Evolutionary conservation across 129 eudicot species (phyloP), one percentile per base, ranked within the genome.

Genomic region (Deinandra increscens): DNA sequence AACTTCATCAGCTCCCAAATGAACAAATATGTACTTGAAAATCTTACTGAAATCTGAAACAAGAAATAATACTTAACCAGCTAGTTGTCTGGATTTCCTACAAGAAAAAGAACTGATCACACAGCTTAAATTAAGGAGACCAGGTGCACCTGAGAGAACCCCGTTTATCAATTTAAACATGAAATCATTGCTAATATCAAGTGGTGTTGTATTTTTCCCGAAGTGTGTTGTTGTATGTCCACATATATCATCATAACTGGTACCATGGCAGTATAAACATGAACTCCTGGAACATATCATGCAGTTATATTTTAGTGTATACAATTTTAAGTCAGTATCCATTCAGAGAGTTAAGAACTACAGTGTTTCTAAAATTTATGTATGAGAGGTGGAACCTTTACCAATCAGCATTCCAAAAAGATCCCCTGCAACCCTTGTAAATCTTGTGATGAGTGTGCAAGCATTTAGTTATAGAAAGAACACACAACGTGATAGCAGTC

Each of bases 1-100:
- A n/a, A n/a, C 98, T 89, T 93, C 98, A 79, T 93, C 98, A 36
- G 96, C 98, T 79, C 98, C 98, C 72, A 93, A 82, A 77, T 93
- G 98, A 61, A 93, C 86, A 71, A 93, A 93, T 68, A 65, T 93
- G 76, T 78, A 93, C 71, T 81, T 89, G 85, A 93, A 93, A 63
- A 89, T 78, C 81, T 93, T 84, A 66, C 96, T 88, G 73, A 93
- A 89, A 93, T 93, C 98, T 93, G 98, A 65, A 77, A 75, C 69
- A 69, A 14, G 64, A 60, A 42, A n/a, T 3, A 33, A 66, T 33
- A 44, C 7, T 60, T 26, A 20, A 51, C 23, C 73, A n/a, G 14
- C 68, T 65, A 61, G 17, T 33, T 72, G 54, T 48, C 66, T 34
- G 69, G 61, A 29, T 60, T 50, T 44, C 62, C 33, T 20, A 54